Evolutionary conservation across 805 yeast genomes (phyloP).

Genomic region (Ogataea saltuana): DNA sequence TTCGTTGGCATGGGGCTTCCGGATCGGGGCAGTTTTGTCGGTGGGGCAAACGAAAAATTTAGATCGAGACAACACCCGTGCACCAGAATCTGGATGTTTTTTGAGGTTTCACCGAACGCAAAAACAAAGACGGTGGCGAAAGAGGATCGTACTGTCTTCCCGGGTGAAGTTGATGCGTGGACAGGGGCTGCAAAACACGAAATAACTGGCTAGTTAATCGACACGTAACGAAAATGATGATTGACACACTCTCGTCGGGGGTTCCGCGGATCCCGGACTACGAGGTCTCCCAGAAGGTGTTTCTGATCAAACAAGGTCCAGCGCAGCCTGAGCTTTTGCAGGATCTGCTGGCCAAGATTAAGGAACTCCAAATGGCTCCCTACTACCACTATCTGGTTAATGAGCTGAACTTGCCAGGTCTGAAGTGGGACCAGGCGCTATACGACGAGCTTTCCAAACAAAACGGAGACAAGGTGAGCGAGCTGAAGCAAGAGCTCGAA

Average conservation of each 20-base stretch:
- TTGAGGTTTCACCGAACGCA: background rate
- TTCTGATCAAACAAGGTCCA: slow-evolving; percentile 47
- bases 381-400: slow-evolving; percentile 69
- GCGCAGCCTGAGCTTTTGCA: slow-evolving; percentile 38
- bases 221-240: no score
- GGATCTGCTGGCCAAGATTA: slow-evolving; percentile 54
- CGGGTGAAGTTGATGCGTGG: no score
- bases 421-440: slow-evolving; percentile 59
- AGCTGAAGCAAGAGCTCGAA: slow-evolving; percentile 53
- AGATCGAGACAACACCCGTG: slow-evolving; percentile 5
- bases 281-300: slow-evolving; percentile 77
- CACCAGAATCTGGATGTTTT: background rate
- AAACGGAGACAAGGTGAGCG: slow-evolving; percentile 58
- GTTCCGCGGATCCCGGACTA: slow-evolving; percentile 75
- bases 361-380: slow-evolving; percentile 71
- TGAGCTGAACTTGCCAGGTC: slow-evolving; percentile 41
- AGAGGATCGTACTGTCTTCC: no score
- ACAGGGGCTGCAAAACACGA: no score
- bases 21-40: slow-evolving; percentile 9
- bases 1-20: slow-evolving; percentile 5
- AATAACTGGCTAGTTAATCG: no score
- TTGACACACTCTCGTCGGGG: slow-evolving; percentile 47
- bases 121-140: no score
- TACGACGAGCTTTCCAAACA: slow-evolving; percentile 50
- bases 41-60: slow-evolving; percentile 4